Evolutionary conservation across 208 protist species (phyloP), one percentile per base, ranked within the genome.

Genomic region (Acanthamoeba culbertsoni): DNA sequence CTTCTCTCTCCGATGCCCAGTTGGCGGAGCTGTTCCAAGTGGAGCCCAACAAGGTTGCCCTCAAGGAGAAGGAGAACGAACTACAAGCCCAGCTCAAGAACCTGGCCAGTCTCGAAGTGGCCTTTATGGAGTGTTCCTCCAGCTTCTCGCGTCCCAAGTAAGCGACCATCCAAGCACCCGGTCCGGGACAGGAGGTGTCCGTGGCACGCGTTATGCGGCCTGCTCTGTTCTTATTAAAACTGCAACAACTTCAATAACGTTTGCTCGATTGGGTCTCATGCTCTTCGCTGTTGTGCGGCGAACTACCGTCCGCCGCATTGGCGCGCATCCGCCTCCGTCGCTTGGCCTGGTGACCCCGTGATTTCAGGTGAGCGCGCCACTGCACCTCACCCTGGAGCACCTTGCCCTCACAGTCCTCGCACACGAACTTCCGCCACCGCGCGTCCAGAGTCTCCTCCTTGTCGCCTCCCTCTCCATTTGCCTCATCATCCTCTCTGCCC

Each of bases 1-100:
- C 79, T 2, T 57, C 53, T 26, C 42, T 89, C 8, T 43, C 79
- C 6, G 79, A 89, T 40, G 79, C 23, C 1, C 35, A 89, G 79
- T 48, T 89, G 45, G 53, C 45, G 31, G 79, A 89, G 79, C 53
- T 89, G 48, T 65, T 89, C 51, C 79, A 89, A 48, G 79, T 63
- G 79, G 79, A 23, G 33, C 79, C 45, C 45, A 57, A 89, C 51
- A 65, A 89, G 51, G 79, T 89, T 40, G 33, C 51, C 26, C 79
- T 89, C 20, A 37, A 65, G 45, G 51, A 89, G 79, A 40, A 63
- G 48, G 53, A 68, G 37, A 65, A 18, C 48, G n/a, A 43, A 6
- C 79, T 89, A 33, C 79, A 89, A 26, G 79, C 31, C 4, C 31
- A 57, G 51, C 2, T 65, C 18, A 89, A 65, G 51, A 6, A 8